phyloP scores from a whole-genome alignment of 2,329 filamentous ascomycete species.

The Pyrenochaeta sp. region DNA sequence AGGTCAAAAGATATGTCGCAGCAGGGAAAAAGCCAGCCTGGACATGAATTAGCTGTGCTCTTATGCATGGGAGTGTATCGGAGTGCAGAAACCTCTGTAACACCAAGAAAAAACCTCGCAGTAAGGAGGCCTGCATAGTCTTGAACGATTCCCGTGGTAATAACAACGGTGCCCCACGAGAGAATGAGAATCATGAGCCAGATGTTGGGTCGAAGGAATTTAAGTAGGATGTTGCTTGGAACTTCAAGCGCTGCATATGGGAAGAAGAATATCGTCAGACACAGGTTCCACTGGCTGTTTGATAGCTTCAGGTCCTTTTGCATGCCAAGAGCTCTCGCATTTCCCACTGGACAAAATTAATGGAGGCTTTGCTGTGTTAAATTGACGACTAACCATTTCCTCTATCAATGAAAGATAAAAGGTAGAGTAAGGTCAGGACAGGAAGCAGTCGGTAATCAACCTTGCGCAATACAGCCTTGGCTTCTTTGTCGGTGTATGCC shows the following conservation, averaged over 20 bases:
- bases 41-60: conserved; percentile 5
- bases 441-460: background rate
- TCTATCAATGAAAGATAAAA: conserved; percentile 1
- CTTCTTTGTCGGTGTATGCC: too few relatives aligned
- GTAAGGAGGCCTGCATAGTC: conserved; percentile 25
- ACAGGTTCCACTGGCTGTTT: conserved; percentile 70
- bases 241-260: conserved; percentile 80
- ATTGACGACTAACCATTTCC: conserved; percentile 3
- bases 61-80: background rate
- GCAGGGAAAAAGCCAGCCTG: conserved; percentile 68
- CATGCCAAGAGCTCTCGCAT: conserved; percentile 65
- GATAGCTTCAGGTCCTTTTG: conserved; percentile 61
- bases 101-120: conserved; percentile 29
- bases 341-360: conserved; percentile 63
- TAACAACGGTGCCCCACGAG: conserved; percentile 57
- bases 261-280: conserved; percentile 82
- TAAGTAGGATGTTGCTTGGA: conserved; percentile 78
- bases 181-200: conserved; percentile 78
- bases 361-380: too few relatives aligned
- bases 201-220: conserved; percentile 72
- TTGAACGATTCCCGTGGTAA: conserved; percentile 23
- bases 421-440: background rate
- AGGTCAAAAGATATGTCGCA: conserved; percentile 56
- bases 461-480: too few relatives aligned
- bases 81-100: conserved; percentile 41